Evolutionary conservation across 73 alveolate genomes (phyloP).

Genomic region (Paramecium biaurelia): DNA sequence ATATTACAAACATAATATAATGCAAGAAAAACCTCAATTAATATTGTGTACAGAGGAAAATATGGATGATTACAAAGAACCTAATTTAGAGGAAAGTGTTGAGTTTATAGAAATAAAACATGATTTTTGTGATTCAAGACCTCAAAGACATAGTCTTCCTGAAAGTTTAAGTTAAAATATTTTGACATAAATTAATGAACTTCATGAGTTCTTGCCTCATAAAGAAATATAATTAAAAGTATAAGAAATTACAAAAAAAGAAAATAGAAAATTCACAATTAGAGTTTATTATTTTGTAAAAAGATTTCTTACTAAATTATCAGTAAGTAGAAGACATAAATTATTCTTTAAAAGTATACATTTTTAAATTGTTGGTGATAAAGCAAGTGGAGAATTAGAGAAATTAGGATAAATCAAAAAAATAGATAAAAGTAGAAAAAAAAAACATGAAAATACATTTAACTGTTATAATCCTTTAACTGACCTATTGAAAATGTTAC

Average conservation of each 20-base stretch:
- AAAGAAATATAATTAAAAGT: neutral
- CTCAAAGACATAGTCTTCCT: neutral
- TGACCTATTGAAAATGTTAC: neutral
- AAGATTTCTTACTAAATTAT: neutral
- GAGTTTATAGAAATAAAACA: neutral
- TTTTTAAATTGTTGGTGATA: conserved; percentile 10
- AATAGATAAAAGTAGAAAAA: neutral
- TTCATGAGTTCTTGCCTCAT: neutral
- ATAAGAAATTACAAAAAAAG: neutral
- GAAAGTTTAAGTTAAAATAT: neutral
- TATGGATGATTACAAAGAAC: neutral
- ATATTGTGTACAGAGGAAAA: neutral
- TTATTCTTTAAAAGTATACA: neutral
- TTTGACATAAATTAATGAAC: neutral
- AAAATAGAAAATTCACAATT: neutral
- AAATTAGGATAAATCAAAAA: neutral
- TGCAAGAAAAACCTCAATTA: conserved; percentile 11
- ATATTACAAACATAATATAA: neutral
- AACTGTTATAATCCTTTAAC: neutral
- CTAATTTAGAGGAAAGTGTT: neutral
- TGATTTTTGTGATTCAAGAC: neutral
- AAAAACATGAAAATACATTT: neutral
- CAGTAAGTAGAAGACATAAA: conserved; percentile 9
- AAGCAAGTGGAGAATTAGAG: conserved; percentile 12
- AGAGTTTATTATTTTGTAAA: neutral